Base-by-base conservation (phyloP, 1,284 basidiomycete species). In the Sanghuangporus sanghuang region DNA sequence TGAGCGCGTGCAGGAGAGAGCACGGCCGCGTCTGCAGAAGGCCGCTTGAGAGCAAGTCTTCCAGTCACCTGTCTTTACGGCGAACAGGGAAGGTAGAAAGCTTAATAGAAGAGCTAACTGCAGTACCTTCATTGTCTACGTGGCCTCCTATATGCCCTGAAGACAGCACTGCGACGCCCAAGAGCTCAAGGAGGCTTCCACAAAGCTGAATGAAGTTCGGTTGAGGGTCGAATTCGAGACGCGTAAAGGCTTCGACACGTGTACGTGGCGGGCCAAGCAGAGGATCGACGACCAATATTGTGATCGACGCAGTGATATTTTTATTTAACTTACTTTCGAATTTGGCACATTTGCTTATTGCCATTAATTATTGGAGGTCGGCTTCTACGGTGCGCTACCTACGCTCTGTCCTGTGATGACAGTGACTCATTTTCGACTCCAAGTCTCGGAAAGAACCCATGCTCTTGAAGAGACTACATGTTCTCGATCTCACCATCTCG, bases 21-120 rank as follows among this genome's bases (percentile, higher is more conserved):
- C 89, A 54, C 95, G 86, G 59, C 93, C 92, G 66, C 95, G 82
- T 55, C 92, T 85, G 78, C 95, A 97, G 78, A 98, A 97, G 14
- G 91, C 92, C 0, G 92, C 85, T 74, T 97, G 92, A 18, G 83
- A 82, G 73, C 95, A 97, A 66, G 86, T 93, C 76, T 96, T 97
- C 81, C 95, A 97, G 75, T 97, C 93, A 65, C 89, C 82, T 46
- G 81, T 75, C 74, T 90, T 92, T 73, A 92, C 83, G 35, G 87
- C 85, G 27, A 82, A 68, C 0, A 72, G 69, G 18, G 72, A 66
- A 7, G 73, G 67, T 21, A 70, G 68, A 50, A 40, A 74, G 68
- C 57, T 71, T 48, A 78, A 64, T 57, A 78, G 64, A 40, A 69
- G n/a, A 12, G 44, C 55, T n/a, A 63, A 46, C 18, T 52, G 42